These are phyloP conservation scores for Gentiana dahurica DNA, from an alignment of 257 asterid species.

Conservation along the genomic window DNA sequence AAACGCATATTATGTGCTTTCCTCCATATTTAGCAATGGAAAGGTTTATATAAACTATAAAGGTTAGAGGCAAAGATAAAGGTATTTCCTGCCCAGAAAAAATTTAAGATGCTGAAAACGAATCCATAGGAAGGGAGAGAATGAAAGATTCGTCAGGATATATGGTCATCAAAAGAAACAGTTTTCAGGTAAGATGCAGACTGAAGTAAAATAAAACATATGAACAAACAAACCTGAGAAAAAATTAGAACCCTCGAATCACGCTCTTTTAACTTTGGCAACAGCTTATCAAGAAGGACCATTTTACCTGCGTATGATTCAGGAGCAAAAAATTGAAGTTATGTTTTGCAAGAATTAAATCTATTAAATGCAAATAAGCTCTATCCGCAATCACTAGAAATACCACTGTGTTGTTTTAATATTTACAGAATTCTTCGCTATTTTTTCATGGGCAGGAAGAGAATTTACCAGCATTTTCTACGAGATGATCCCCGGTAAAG, in stretches of 20 bases:
- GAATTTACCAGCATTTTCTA: conserved; percentile 86
- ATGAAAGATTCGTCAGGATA: too few species aligned
- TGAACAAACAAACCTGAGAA: conserved; percentile 54
- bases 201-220: too few species aligned
- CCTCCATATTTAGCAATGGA: neutral
- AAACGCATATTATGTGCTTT: conserved; percentile 2
- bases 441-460: conserved; percentile 5
- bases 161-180: too few species aligned
- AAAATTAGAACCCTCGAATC: conserved; percentile 96
- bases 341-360: neutral
- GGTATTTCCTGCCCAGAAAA: too few species aligned
- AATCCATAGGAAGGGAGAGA: too few species aligned
- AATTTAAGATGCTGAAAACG: too few species aligned
- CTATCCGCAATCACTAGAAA: neutral
- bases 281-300: conserved; percentile 98
- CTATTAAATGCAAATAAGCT: neutral
- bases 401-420: neutral
- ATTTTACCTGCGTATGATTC: conserved; percentile 63
- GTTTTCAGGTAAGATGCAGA: too few species aligned
- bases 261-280: conserved; percentile 93
- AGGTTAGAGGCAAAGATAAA: neutral
- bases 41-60: neutral
- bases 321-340: neutral
- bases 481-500: conserved; percentile 81
- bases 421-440: neutral